Conservation (phyloP, 2,329 filamentous ascomycete species). For the Neofusicoccum sp. region DNA sequence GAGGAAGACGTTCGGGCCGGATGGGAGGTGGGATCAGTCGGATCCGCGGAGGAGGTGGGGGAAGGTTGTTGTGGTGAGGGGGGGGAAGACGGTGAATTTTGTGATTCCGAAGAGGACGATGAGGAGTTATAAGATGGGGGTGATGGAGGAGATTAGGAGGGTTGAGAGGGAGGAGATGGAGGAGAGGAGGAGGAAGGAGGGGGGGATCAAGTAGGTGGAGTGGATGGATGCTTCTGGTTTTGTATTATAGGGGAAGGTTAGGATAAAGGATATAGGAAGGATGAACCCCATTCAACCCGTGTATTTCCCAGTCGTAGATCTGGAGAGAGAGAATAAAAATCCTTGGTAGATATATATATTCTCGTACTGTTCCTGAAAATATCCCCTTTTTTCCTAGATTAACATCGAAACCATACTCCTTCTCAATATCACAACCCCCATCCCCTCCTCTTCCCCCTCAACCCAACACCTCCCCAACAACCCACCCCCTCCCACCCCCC, state of each 20-base stretch:
- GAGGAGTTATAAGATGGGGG: background rate
- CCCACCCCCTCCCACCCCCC: slow-evolving; percentile 69
- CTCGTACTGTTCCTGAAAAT: no score
- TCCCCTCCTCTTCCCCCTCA: slow-evolving; percentile 23
- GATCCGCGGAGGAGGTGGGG: slow-evolving; percentile 47
- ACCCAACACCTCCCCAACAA: slow-evolving; percentile 60
- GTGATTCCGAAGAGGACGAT: slow-evolving; percentile 44
- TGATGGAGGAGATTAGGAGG: background rate
- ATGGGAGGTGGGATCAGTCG: slow-evolving; percentile 23
- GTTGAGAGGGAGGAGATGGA: background rate
- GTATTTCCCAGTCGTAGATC: no score
- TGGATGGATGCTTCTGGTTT: no score
- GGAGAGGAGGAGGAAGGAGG: background rate
- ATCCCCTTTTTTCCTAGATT: no score
- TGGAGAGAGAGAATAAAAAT: no score
- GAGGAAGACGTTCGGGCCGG: slow-evolving; percentile 56
- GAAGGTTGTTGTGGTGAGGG: slow-evolving; percentile 66
- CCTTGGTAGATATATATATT: no score
- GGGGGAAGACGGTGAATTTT: slow-evolving; percentile 74
- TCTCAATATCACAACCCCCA: background rate
- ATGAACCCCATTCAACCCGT: background rate
- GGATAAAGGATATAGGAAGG: background rate
- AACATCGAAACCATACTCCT: no score
- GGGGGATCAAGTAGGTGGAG: background rate
- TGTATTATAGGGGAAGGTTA: no score